Evolutionary conservation across 352 stramenopile species (phyloP), one percentile per base, ranked within the genome.

Genomic region (Globisporangium iwayamae): DNA sequence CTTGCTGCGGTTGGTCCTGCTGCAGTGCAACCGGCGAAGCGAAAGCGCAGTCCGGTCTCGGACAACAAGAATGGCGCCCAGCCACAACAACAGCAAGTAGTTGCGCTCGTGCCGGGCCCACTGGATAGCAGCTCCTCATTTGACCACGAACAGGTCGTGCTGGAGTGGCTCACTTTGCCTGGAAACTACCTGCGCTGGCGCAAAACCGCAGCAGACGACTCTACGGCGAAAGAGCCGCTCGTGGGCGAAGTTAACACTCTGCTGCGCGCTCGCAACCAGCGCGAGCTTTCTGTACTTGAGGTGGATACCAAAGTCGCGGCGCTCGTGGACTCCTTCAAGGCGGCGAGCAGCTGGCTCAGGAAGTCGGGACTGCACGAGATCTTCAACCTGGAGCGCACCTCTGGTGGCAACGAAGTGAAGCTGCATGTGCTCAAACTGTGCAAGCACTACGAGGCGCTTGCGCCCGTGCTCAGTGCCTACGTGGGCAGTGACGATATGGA

Each of bases 101-200:
- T 61, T 32, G 53, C 46, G 70, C 65, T 65, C 22, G 66, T 22
- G 36, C 20, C 32, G 10, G 46, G 28, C 25, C 25, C 32, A 22
- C 68, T 62, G 61, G 58, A 68, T 7, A 56, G 50, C n/a, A 62
- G 70, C 22, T 32, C 62, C n/a, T 52, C 52, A n/a, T 57, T 46
- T 2, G 59, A 59, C 14, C 60, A 75, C 16, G 66, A 48, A 36
- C 63, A 73, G 20, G 61, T 74, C 59, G 63, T 83, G 60, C 52
- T 83, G 45, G 62, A 76, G 13, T 83, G 74, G 74, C 68, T 80
- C 25, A 61, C 62, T 6, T 57, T 67, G 16, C 72, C 74, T 20
- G 72, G 70, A 5, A 83, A 71, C 60, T 80, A 79, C 62, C 64
- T 71, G 28, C 71, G 72, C 25, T 83, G 74, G 74, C 60, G 52